A percentile compares a stretch with the other conserved stretches of the same genome.
Conservation (phyloP, 441 rosid species). For the Cnidoscolus chayamansa region DNA sequence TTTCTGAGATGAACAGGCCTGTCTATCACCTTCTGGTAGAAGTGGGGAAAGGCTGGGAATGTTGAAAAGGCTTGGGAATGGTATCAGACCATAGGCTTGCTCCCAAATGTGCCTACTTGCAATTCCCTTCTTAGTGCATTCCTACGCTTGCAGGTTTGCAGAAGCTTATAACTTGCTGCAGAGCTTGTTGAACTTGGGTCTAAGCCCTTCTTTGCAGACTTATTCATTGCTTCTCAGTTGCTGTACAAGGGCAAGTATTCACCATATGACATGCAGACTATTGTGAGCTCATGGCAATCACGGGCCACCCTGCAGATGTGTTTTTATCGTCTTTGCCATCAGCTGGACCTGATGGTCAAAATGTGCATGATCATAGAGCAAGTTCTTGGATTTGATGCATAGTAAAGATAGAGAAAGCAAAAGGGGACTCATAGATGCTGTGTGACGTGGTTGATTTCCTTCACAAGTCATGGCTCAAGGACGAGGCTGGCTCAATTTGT, state of each 20-base stretch:
- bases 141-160: constrained; percentile 51
- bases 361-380: constrained; percentile 67
- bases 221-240: constrained; percentile 83
- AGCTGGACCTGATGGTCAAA: constrained; percentile 82
- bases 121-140: constrained; percentile 90
- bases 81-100: constrained; percentile 81
- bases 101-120: constrained; percentile 85
- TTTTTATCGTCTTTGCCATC: constrained; percentile 73
- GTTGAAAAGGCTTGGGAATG: constrained; percentile 78
- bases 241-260: constrained; percentile 72
- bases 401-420: constrained; percentile 95
- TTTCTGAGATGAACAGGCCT: constrained; percentile 66
- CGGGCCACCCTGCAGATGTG: constrained; percentile 80
- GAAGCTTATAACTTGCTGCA: constrained; percentile 73
- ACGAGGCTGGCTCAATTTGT: constrained; percentile 89
- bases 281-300: constrained; percentile 67
- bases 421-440: constrained; percentile 82
- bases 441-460: constrained; percentile 73
- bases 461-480: constrained; percentile 88
- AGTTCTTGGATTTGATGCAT: constrained; percentile 77
- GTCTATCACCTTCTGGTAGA: constrained; percentile 86
- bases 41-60: constrained; percentile 91
- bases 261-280: constrained; percentile 60
- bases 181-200: constrained; percentile 61
- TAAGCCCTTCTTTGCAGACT: constrained; percentile 73